A percentile compares a stretch with the other conserved stretches of the same genome.
phyloP scores from a whole-genome alignment of 768 basidiomycete species.

The Macrolepiota fuliginosa region DNA sequence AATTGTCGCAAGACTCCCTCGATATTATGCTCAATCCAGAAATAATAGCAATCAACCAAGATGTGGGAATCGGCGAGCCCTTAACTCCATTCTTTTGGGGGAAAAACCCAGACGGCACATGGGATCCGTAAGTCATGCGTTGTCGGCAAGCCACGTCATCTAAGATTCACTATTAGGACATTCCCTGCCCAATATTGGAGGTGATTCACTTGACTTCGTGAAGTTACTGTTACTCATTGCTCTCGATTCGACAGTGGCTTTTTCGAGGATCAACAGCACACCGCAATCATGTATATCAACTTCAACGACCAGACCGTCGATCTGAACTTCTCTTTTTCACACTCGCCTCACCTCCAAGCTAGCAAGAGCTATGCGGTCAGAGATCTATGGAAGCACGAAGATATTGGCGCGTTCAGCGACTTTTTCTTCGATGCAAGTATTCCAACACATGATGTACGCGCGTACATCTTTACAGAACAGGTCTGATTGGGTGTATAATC shows the following conservation, averaged over 20 bases:
- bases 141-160: conserved; percentile 22
- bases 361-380: conserved; percentile 25
- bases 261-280: conserved; percentile 25
- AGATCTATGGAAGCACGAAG: conserved; percentile 27
- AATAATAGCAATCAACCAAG: conserved; percentile 58
- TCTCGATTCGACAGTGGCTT: conserved; percentile 16
- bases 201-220: conserved; percentile 8
- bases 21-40: conserved; percentile 47
- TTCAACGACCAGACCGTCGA: conserved; percentile 27
- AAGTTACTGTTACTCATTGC: neutral
- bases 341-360: conserved; percentile 24
- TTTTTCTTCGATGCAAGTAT: conserved; percentile 27
- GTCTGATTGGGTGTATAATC: conserved; percentile 1
- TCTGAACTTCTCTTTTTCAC: conserved; percentile 26
- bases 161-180: conserved; percentile 35
- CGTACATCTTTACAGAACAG: conserved; percentile 27
- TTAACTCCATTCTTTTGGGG: conserved; percentile 59
- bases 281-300: conserved; percentile 28
- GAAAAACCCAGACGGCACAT: conserved; percentile 41
- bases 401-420: conserved; percentile 21
- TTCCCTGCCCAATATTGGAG: conserved; percentile 60
- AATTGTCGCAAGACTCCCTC: conserved; percentile 32
- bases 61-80: conserved; percentile 44
- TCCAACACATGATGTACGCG: conserved; percentile 24
- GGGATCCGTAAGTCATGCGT: conserved; percentile 20